These are phyloP conservation scores for Cutaneotrichosporon cutaneum DNA, from an alignment of 1,284 basidiomycete species.

Conservation along the genomic window DNA sequence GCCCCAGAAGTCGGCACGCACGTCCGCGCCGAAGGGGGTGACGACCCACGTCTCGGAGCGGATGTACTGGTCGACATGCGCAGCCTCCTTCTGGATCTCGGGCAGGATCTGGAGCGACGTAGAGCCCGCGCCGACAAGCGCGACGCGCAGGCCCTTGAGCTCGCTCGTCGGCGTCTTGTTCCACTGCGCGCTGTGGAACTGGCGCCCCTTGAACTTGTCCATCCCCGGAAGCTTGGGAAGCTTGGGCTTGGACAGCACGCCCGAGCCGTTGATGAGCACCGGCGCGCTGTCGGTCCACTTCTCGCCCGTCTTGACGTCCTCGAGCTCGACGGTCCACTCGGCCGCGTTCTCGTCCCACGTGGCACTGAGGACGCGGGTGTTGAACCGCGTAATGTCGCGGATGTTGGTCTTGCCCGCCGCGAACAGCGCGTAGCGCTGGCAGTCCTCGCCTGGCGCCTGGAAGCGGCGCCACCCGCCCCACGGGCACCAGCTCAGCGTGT, in stretches of 20 bases:
- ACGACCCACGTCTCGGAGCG: slow-evolving; percentile 23
- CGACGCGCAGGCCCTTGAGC: slow-evolving; percentile 23
- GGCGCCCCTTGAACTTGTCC: slow-evolving; percentile 29
- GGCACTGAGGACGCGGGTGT: slow-evolving; percentile 17
- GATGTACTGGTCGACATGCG: slow-evolving; percentile 34
- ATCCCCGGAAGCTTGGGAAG: slow-evolving; percentile 35
- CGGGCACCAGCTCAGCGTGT: slow-evolving; percentile 11
- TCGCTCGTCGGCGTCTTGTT: slow-evolving; percentile 20
- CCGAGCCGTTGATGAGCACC: slow-evolving; percentile 40
- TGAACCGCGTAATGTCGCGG: slow-evolving; percentile 29
- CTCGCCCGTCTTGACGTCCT: slow-evolving; percentile 15
- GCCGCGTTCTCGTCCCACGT: slow-evolving; percentile 26
- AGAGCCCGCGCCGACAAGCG: slow-evolving; percentile 22
- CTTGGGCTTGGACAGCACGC: slow-evolving; percentile 29
- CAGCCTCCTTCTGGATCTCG: slow-evolving; percentile 24
- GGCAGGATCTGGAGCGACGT: slow-evolving; percentile 33
- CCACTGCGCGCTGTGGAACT: slow-evolving; percentile 32
- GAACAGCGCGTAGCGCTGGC: slow-evolving; percentile 12
- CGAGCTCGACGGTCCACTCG: slow-evolving; percentile 28
- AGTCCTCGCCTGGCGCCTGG: slow-evolving; percentile 17
- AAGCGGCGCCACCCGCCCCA: slow-evolving; percentile 12
- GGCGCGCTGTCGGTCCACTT: slow-evolving; percentile 28
- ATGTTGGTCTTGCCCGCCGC: slow-evolving; percentile 17
- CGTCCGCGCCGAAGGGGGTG: slow-evolving; percentile 12
- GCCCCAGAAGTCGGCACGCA: slow-evolving; percentile 29